Evolutionary conservation across 345 rosid species (phyloP).

Genomic region (Eucalyptus victrix): DNA sequence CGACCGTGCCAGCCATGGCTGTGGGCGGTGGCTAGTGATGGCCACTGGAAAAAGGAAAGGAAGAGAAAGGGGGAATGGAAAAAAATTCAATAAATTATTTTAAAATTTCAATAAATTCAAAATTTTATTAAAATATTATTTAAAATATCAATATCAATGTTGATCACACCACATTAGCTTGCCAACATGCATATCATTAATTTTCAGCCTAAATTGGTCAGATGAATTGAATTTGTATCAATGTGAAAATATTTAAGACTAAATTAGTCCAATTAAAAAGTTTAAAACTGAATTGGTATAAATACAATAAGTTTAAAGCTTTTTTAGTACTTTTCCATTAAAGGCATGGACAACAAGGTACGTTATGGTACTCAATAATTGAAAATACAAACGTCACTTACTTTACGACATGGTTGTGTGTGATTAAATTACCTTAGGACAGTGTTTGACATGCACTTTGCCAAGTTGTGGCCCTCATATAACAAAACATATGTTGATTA

Average conservation of each 20-base stretch:
- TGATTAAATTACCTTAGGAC: neutral
- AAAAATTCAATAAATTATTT: no score
- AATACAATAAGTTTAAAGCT: rapidly evolving
- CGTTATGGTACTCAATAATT: neutral
- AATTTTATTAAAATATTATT: no score
- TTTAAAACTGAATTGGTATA: rapidly evolving
- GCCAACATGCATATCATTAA: rapidly evolving
- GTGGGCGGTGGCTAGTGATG: no score
- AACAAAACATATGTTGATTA: neutral
- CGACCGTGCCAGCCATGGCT: no score
- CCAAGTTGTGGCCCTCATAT: neutral
- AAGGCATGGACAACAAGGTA: neutral
- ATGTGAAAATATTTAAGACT: no score
- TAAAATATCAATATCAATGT: rapidly evolving
- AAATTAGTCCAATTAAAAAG: no score
- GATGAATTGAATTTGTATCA: no score
- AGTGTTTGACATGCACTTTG: neutral
- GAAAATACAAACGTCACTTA: neutral
- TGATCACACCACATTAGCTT: rapidly evolving
- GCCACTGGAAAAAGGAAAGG: no score
- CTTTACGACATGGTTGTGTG: neutral
- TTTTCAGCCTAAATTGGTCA: no score
- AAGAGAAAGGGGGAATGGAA: no score
- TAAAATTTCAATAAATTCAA: no score
- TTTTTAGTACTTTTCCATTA: neutral